Evolutionary conservation across 345 rosid species (phyloP), one percentile per base, ranked within the genome.

Genomic region (Camelina laxa): DNA sequence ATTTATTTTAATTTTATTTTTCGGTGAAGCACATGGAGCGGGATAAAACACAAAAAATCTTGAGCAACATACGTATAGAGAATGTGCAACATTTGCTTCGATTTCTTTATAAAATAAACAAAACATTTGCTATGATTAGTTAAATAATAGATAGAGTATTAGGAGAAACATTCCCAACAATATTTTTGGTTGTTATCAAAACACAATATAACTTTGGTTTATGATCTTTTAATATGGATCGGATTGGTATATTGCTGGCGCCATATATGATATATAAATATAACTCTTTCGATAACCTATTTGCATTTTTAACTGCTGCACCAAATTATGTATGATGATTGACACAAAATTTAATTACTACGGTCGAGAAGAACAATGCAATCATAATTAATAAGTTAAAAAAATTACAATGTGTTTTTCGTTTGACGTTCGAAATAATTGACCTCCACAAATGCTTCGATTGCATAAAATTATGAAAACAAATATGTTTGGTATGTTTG

Each of bases 141-240:
- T 17, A 41, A 69, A 69, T 44, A 27, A 13, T 44, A 17, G 11
- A 56, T 42, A 39, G 41, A 69, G 57, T 24, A 27, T 14, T 15
- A 19, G 3, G 36, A 39, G 73, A 55, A 42, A 44, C 19, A 68
- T 69, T 56, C 73, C 38, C 65, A 11, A 57, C 44, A 69, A n/a
- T 20, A 36, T 36, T 2, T 36, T 65, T 53, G 56, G 8, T 21
- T 51, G n/a, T 51, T 21, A 51, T 51, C n/a, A 47, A 20, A 51
- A 51, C 30, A 51, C 15, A 19, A 50, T 50, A 19, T 50, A 19
- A 49, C 24, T 49, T 49, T 9, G 24, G 45, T 11, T 30, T 8
- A 4, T 20, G 31, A 38, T 56, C n/a, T 15, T 27, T n/a, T n/a
- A n/a, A n/a, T n/a, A n/a, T n/a, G n/a, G n/a, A n/a, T n/a, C n/a